Evolutionary conservation across 2,329 filamentous ascomycete species (phyloP), one percentile per base, ranked within the genome.

Genomic region (Cercospora citrullina): DNA sequence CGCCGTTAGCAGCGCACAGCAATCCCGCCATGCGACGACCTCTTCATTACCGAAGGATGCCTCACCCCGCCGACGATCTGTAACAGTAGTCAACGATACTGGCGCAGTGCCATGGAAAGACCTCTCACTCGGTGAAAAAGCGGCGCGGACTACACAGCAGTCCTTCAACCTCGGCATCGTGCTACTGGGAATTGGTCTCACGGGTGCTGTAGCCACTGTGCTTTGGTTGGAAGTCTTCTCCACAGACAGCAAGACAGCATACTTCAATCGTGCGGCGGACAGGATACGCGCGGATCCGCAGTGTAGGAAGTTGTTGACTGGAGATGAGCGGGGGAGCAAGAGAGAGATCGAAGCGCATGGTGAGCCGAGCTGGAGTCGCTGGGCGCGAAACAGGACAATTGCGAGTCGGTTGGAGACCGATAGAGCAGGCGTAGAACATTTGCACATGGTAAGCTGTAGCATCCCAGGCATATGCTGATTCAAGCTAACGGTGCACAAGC

Each of bases 191-290:
- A 81, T 94, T 10, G 85, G 89, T 36, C 83, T 94, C 73, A 97
- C 94, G 1, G 89, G 89, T 69, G 89, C 88, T n/a, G 90, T 97
- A 9, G 86, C 85, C 64, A 93, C 92, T 74, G 85, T 95, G 60
- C 84, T 96, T 23, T 96, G 91, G 80, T 86, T 87, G 4, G 93
- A 96, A 70, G 91, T 96, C 55, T 92, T 96, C 79, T 91, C 91
- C 4, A 68, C 91, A 21, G 90, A 94, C 76, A 95, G 92, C 83
- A 94, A 93, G 80, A 94, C 91, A 16, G 87, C 89, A 66, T 89
- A 95, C 77, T 97, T 96, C 85, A 96, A 96, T 81, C 90, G 91
- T 71, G 92, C 92, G 0, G 91, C 96, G 59, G 87, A 91, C 75
- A 88, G 89, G 69, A 89, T 98, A 77, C 92, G 90, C 77, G 85